Evolutionary conservation across 768 basidiomycete species (phyloP), one percentile per base, ranked within the genome.

Genomic region (Strobilomyces dryophilus): DNA sequence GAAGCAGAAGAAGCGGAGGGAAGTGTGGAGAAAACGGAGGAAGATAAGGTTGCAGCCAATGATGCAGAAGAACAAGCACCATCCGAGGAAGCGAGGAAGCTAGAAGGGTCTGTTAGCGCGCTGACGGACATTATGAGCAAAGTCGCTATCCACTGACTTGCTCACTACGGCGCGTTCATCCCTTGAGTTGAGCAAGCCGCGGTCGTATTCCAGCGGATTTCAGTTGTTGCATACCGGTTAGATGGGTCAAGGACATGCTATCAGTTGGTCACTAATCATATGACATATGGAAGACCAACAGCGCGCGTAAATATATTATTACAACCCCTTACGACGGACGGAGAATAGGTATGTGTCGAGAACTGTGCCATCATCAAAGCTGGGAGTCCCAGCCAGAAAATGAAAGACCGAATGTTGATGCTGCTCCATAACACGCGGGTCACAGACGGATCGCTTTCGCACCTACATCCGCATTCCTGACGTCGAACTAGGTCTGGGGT

Each of bases 61-160:
- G 65, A 58, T 32, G 47, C 47, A 3, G 62, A 62, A 53, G 55
- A 60, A 34, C 53, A 64, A n/a, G 52, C 48, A 20, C 61, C 63
- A 12, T 44, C 61, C 15, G 62, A 64, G 40, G 66, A 62, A 24
- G 66, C 66, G 47, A 55, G 43, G 45, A 61, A 63, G 20, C 60
- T 57, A 32, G 71, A 76, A 34, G 69, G 66, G 44, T 68, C 63
- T 10, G 74, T 80, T 31, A 80, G 83, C 63, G 79, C 79, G 20
- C 81, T 93, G 12, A 82, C 82, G 12, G 81, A 86, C 55, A 69
- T 85, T 53, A 64, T 93, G 64, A 76, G 73, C 71, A 89, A 90
- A 67, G 82, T 87, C 49, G 65, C 67, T n/a, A 74, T 83, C 52
- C 60, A 63, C 43, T 75, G 55, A 73, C 46, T 54, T 45, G 44